phyloP scores from a whole-genome alignment of 345 rosid genomes.

The Salix koriyanagi region DNA sequence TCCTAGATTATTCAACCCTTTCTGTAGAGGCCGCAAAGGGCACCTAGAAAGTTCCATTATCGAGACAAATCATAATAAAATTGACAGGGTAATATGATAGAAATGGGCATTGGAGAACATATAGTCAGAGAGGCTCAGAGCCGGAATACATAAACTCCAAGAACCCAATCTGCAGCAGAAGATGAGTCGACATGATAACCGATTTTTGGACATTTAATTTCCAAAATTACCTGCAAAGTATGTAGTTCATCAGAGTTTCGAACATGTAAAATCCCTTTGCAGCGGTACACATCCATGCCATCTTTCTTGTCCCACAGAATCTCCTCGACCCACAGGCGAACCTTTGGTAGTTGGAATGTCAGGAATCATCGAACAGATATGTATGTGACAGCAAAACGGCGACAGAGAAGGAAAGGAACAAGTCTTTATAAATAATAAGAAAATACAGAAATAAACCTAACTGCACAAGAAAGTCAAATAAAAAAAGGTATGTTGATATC shows the following conservation, averaged over 20 bases:
- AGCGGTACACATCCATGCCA: slow-evolving; percentile 80
- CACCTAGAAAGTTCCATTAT: background rate
- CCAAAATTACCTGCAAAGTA: slow-evolving; percentile 70
- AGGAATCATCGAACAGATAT: background rate
- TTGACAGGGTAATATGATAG: background rate
- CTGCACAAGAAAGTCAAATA: background rate
- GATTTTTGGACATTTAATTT: slow-evolving; percentile 5
- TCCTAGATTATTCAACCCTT: no score
- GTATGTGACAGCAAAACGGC: background rate
- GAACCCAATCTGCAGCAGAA: background rate
- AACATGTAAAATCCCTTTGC: slow-evolving; percentile 77
- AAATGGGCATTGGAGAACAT: background rate
- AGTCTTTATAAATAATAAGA: background rate
- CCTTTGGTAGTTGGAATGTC: slow-evolving; percentile 32
- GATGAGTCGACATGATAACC: slow-evolving; percentile 1
- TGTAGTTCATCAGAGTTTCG: slow-evolving; percentile 67
- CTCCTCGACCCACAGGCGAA: slow-evolving; percentile 83
- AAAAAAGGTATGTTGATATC: background rate
- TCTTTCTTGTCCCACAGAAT: slow-evolving; percentile 84
- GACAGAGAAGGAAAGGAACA: background rate
- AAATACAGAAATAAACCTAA: background rate
- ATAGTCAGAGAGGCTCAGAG: background rate
- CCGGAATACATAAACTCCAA: background rate
- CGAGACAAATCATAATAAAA: background rate
- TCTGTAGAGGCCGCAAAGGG: no score